Evolutionary conservation across 2,329 filamentous ascomycete genomes (phyloP), one percentile per base, ranked within the genome.

Genomic region (Fonsecaea monophora): DNA sequence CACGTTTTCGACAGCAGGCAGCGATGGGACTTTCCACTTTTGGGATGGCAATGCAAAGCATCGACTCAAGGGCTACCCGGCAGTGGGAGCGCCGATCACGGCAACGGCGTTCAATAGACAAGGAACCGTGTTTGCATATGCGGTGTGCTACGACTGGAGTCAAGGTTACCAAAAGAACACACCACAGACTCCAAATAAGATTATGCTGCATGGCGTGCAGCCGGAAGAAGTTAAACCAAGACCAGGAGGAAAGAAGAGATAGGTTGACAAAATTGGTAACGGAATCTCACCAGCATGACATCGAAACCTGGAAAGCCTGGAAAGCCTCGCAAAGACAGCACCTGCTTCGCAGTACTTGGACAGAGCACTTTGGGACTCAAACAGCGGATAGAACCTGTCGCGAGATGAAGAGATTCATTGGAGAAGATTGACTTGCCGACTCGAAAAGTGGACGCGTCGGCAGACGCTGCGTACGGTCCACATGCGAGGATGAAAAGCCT

Each of bases 1-100:
- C 75, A 99, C 95, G n/a, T 99, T 99, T 83, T 96, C 91, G 81
- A 99, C 95, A 2, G 93, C 95, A 56, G 95, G 95, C 63, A 91
- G 90, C 38, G 95, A 99, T 79, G 95, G 95, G 62, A 97, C 95
- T 0, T 99, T 98, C 74, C 77, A 81, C 74, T 84, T 86, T 77
- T 87, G 85, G 85, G 95, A 99, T 75, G 94, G 94, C 82, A 91
- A 94, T 75, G 92, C 92, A 67, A 95, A 95, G 81, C 91, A 95
- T 80, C 85, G 92, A 42, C 86, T 95, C 68, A 95, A 95, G 84
- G 95, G 95, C 13, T 99, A 94, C 76, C 92, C 92, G 55, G 85
- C 87, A 30, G 90, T 93, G 5, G 91, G 91, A 18, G 94, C 94
- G 65, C 92, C 91, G 74, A 99, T 99, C 81, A 91, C 91, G 7